A percentile compares a stretch with the other conserved stretches of the same genome.
These are phyloP conservation scores for Aschersonia sp. DNA, from an alignment of 2,329 filamentous ascomycete species.

Conservation along the genomic window DNA sequence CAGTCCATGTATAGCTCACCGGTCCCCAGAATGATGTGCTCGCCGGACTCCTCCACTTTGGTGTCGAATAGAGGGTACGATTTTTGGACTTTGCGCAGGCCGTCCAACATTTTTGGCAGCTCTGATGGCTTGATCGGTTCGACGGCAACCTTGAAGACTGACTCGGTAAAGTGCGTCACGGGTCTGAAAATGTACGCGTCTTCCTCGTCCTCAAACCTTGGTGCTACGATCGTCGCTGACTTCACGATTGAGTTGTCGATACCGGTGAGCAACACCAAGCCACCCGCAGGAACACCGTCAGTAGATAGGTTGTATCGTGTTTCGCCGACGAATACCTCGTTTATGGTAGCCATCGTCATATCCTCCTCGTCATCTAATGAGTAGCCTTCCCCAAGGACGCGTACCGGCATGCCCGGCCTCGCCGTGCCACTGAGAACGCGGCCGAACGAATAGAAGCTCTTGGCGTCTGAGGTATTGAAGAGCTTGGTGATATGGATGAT, in stretches of 20 bases:
- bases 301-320: slow-evolving; percentile 86
- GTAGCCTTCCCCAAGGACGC: slow-evolving; percentile 89
- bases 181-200: slow-evolving; percentile 93
- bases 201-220: slow-evolving; percentile 69
- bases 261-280: slow-evolving; percentile 80
- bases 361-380: slow-evolving; percentile 96
- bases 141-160: slow-evolving; percentile 92
- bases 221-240: slow-evolving; percentile 77
- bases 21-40: slow-evolving; percentile 88
- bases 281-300: slow-evolving; percentile 84
- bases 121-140: slow-evolving; percentile 98
- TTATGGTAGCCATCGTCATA: slow-evolving; percentile 76
- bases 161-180: slow-evolving; percentile 88
- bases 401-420: slow-evolving; percentile 65
- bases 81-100: slow-evolving; percentile 92
- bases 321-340: slow-evolving; percentile 79
- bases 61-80: slow-evolving; percentile 91
- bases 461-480: slow-evolving; percentile 82
- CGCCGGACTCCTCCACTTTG: slow-evolving; percentile 94
- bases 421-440: slow-evolving; percentile 87
- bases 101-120: slow-evolving; percentile 96
- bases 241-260: slow-evolving; percentile 98
- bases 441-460: slow-evolving; percentile 78
- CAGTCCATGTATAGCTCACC: slow-evolving; percentile 99
- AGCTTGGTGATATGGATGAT: slow-evolving; percentile 90